Conservation (phyloP, 331 rosid genomes). For the Malus hybrid region DNA sequence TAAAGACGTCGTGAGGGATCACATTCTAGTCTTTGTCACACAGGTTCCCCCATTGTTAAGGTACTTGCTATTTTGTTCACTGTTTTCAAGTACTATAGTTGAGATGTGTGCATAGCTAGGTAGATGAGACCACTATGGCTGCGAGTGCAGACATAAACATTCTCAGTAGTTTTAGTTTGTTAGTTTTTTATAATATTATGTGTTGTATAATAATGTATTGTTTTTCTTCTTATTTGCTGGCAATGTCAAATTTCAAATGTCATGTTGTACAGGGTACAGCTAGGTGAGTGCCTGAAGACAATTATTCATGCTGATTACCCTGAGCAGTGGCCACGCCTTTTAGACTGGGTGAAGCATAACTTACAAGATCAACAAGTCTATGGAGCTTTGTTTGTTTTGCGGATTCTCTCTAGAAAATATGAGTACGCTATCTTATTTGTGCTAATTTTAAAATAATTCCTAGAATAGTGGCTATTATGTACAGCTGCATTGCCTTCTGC, state of each 20-base stretch:
- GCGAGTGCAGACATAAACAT: background rate
- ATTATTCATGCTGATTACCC: slow-evolving; percentile 77
- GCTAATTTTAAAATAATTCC: background rate
- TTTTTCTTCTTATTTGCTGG: background rate
- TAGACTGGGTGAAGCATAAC: slow-evolving; percentile 78
- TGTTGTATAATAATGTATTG: background rate
- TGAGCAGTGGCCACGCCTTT: slow-evolving; percentile 72
- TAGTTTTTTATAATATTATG: background rate
- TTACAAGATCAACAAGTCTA: slow-evolving; percentile 69
- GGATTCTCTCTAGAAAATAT: slow-evolving; percentile 84
- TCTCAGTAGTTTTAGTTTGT: background rate
- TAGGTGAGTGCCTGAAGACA: slow-evolving; percentile 92
- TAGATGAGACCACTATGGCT: background rate
- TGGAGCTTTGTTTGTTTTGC: slow-evolving; percentile 73
- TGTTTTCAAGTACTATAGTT: background rate
- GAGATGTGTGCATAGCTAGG: background rate
- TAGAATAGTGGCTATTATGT: background rate
- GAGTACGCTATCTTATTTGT: slow-evolving; percentile 47
- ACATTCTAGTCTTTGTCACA: slow-evolving; percentile 57
- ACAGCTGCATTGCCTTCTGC: background rate
- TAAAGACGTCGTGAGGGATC: slow-evolving; percentile 62
- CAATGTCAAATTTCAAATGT: slow-evolving; percentile 1
- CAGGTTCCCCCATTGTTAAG: slow-evolving; percentile 77
- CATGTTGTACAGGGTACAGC: slow-evolving; percentile 57
- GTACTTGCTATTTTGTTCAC: slow-evolving; percentile 21